A percentile compares a stretch with the other conserved stretches of the same genome.
phyloP scores from a whole-genome alignment of 257 asterid species.

The Coffea eugenioides region DNA sequence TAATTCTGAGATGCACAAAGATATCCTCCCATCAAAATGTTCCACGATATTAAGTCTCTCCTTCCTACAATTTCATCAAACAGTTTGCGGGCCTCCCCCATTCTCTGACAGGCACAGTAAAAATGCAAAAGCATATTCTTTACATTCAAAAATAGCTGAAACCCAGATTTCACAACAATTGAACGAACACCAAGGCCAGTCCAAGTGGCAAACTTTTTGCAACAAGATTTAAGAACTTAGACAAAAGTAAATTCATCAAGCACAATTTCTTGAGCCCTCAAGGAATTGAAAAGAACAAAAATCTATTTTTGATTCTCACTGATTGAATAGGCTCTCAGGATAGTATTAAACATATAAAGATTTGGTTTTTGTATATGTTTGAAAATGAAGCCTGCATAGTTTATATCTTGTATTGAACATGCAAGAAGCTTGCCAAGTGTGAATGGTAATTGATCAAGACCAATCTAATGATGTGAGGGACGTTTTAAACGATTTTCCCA shows the following conservation, averaged over 20 bases:
- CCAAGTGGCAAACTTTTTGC: conserved; percentile 31
- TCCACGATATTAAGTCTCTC: conserved; percentile 56
- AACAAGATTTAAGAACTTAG: conserved; percentile 51
- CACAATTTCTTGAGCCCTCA: conserved; percentile 34
- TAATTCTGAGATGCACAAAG: conserved; percentile 26
- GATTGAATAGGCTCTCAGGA: conserved; percentile 53
- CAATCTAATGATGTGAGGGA: conserved; percentile 19
- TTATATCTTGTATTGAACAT: conserved; percentile 35
- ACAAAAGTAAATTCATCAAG: conserved; percentile 53
- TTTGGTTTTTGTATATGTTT: conserved; percentile 40
- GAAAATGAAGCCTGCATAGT: conserved; percentile 54
- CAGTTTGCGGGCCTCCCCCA: conserved; percentile 48
- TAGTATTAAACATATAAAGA: conserved; percentile 51
- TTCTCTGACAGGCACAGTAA: conserved; percentile 45
- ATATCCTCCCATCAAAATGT: conserved; percentile 67
- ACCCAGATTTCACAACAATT: conserved; percentile 47
- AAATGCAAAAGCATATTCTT: conserved; percentile 53
- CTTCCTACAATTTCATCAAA: conserved; percentile 45
- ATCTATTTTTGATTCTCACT: conserved; percentile 35
- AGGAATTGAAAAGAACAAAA: conserved; percentile 43
- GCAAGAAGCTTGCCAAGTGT: conserved; percentile 68
- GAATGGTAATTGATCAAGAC: conserved; percentile 47
- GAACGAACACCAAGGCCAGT: conserved; percentile 43
- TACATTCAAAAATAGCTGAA: conserved; percentile 43
- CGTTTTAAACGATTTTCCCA: too few species aligned